Evolutionary conservation across 1,284 basidiomycete genomes (phyloP).

Genomic region (Xerocomus nothofagi): DNA sequence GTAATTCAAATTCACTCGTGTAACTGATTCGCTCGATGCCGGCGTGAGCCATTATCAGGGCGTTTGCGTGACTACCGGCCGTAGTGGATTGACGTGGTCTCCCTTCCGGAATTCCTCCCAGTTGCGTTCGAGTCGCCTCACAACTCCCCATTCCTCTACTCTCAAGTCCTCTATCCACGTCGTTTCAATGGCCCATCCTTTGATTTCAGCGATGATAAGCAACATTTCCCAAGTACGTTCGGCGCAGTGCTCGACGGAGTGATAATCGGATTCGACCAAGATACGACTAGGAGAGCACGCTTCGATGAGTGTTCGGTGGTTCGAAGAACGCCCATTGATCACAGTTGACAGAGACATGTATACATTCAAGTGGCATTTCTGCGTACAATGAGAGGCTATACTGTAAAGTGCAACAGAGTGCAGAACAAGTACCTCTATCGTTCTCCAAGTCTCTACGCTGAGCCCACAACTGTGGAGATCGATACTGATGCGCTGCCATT

Average conservation of each 20-base stretch:
- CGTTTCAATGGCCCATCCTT: conserved; percentile 65
- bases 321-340: conserved; percentile 69
- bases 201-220: conserved; percentile 57
- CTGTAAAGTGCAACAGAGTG: neutral
- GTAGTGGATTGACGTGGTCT: conserved; percentile 35
- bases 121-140: conserved; percentile 63
- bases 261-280: conserved; percentile 77
- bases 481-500: conserved; percentile 62
- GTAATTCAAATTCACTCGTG: conserved; percentile 4
- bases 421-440: conserved; percentile 55
- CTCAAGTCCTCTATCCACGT: conserved; percentile 48
- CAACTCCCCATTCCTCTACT: conserved; percentile 55
- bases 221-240: conserved; percentile 71
- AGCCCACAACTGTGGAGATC: conserved; percentile 80
- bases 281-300: conserved; percentile 60
- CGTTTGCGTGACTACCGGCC: neutral
- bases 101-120: conserved; percentile 60
- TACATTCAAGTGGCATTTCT: conserved; percentile 68
- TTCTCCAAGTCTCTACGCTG: conserved; percentile 64
- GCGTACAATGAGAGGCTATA: conserved; percentile 14
- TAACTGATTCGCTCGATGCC: neutral
- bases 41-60: neutral
- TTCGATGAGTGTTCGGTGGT: conserved; percentile 58
- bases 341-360: conserved; percentile 78
- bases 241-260: conserved; percentile 52